Percentiles rank a stretch among this genome's conserved stretches.
phyloP scores from a whole-genome alignment of 148 eudicot species.

The Bassia scoparia region DNA sequence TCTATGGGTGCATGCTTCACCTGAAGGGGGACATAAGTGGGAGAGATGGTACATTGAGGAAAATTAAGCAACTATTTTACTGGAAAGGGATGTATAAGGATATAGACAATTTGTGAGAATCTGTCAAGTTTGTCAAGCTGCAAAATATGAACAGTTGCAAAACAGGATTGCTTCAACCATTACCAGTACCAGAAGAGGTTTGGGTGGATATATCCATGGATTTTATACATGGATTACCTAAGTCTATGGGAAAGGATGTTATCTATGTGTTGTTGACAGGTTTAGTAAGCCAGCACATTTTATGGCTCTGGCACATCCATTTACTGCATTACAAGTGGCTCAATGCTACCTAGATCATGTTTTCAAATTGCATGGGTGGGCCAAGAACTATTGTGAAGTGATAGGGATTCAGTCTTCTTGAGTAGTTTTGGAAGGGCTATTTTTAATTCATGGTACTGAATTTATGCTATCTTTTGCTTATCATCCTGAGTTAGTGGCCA shows the following conservation, averaged over 20 bases:
- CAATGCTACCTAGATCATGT: background rate
- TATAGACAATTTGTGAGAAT: background rate
- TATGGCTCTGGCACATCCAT: background rate
- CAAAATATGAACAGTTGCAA: background rate
- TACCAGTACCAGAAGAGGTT: background rate
- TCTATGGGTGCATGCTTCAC: background rate
- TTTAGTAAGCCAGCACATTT: background rate
- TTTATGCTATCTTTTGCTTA: background rate
- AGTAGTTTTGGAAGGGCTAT: background rate
- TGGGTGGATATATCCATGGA: background rate
- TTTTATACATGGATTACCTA: background rate
- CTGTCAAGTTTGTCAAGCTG: background rate
- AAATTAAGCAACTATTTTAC: background rate
- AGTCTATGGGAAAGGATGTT: background rate
- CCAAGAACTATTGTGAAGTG: background rate
- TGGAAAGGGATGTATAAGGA: background rate
- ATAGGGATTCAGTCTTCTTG: background rate
- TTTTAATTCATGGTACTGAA: background rate
- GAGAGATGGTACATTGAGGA: background rate
- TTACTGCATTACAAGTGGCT: background rate
- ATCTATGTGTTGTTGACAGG: background rate
- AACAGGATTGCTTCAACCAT: background rate
- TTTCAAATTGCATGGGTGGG: background rate
- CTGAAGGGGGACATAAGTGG: background rate
- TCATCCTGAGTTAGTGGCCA: background rate